Evolutionary conservation across 352 stramenopile species (phyloP).

Genomic region (Phytopythium sindhum): DNA sequence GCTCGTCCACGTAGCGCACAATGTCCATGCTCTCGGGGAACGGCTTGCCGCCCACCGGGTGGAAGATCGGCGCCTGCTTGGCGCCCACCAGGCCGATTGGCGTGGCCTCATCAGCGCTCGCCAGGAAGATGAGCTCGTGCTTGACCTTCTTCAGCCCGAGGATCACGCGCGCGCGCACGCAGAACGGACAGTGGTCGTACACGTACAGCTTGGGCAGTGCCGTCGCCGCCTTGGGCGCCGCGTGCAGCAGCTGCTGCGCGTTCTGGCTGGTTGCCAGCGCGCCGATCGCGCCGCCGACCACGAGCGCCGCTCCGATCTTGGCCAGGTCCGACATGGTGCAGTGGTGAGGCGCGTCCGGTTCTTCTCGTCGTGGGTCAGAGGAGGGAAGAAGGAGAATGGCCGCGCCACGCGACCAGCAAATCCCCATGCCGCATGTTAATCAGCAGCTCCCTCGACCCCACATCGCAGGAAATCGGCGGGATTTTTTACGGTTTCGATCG

Average conservation of each 20-base stretch:
- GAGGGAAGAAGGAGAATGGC: background rate
- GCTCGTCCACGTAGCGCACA: conserved; percentile 52
- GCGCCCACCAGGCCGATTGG: conserved; percentile 41
- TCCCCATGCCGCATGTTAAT: no score
- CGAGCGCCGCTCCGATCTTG: conserved; percentile 24
- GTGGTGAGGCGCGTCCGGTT: background rate
- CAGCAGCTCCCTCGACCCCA: no score
- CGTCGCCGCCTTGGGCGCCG: conserved; percentile 7
- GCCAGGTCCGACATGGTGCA: conserved; percentile 18
- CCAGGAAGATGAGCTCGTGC: conserved; percentile 39
- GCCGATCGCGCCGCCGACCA: conserved; percentile 20
- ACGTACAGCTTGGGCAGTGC: conserved; percentile 43
- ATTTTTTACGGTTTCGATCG: no score
- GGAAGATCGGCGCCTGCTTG: conserved; percentile 53
- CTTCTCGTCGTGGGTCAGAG: no score
- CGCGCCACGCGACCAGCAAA: no score
- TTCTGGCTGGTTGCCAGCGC: conserved; percentile 11
- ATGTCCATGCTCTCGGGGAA: conserved; percentile 64
- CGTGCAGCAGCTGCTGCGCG: conserved; percentile 9
- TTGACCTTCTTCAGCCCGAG: conserved; percentile 48
- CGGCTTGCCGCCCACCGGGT: conserved; percentile 31
- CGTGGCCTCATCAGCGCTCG: conserved; percentile 53
- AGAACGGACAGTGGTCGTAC: conserved; percentile 62
- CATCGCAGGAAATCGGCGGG: no score
- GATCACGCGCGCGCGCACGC: conserved; percentile 48